Evolutionary conservation across 78 protist species (phyloP).

Genomic region (slime mould (Dictyostelium discoideum)): dicty_2.7 NC_007090.3:1732001-1732500

Average conservation of each 20-base stretch:
- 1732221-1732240: slow-evolving; percentile 28
- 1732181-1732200: slow-evolving; percentile 12
- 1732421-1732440: background rate
- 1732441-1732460: slow-evolving; percentile 56
- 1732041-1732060: slow-evolving; percentile 68
- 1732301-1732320: slow-evolving; percentile 69
- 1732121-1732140: slow-evolving; percentile 71
- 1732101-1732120: slow-evolving; percentile 30
- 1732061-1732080: slow-evolving; percentile 51
- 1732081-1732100: slow-evolving; percentile 26
- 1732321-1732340: slow-evolving; percentile 67
- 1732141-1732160: slow-evolving; percentile 40
- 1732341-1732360: slow-evolving; percentile 72
- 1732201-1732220: slow-evolving; percentile 30
- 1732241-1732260: slow-evolving; percentile 22
- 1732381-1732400: background rate
- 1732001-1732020: slow-evolving; percentile 21
- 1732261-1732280: slow-evolving; percentile 14
- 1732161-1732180: slow-evolving; percentile 31
- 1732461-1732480: slow-evolving; percentile 19
- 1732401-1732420: background rate
- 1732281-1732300: slow-evolving; percentile 53
- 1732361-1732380: slow-evolving; percentile 4
- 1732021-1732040: slow-evolving; percentile 70
- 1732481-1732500: background rate